Evolutionary conservation across 2,329 filamentous ascomycete species (phyloP), one percentile per base, ranked within the genome.

Genomic region (Cadophora sp.): DNA sequence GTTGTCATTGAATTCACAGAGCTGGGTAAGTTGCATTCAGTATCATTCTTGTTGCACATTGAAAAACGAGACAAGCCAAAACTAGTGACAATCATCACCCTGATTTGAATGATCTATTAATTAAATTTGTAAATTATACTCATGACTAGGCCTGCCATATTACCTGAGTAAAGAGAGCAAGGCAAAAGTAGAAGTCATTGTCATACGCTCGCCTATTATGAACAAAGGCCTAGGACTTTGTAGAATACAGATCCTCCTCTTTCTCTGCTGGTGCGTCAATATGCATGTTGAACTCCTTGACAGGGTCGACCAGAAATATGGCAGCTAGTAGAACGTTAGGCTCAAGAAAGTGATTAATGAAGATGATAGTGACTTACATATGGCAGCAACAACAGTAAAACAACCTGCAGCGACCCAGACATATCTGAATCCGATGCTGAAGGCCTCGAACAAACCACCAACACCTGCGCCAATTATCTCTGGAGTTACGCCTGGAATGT

Each of bases 221-320:
- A 33, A 39, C 36, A 39, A 39, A 8, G 2, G 11, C 2, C 36
- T 39, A 39, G 5, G 36, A 59, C 7, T 27, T 59, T n/a, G n/a
- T 47, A 20, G 61, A 64, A 43, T 43, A 67, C 81, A 83, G 11
- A 62, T 72, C 71, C 51, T 76, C 71, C 43, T 76, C 75, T 61
- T 78, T 77, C 68, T 80, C 79, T 3, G 77, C 72, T 1, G 79
- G 79, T 20, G 75, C 76, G 65, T 80, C 79, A 39, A 80, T 78
- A 43, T 75, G 76, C 70, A 75, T 79, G 65, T 78, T 80, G 69
- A 80, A 79, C 51, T 80, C 78, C 61, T 76, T 74, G 20, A 68
- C 73, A 1, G 75, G 77, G 56, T 80, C 78, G 13, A 76, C 66
- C 7, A 80, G 51, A 65, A 79, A 78, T 30, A 70, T 30, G 53